Evolutionary conservation across 2,329 filamentous ascomycete species (phyloP).

Genomic region (Aspergillus sp.): DNA sequence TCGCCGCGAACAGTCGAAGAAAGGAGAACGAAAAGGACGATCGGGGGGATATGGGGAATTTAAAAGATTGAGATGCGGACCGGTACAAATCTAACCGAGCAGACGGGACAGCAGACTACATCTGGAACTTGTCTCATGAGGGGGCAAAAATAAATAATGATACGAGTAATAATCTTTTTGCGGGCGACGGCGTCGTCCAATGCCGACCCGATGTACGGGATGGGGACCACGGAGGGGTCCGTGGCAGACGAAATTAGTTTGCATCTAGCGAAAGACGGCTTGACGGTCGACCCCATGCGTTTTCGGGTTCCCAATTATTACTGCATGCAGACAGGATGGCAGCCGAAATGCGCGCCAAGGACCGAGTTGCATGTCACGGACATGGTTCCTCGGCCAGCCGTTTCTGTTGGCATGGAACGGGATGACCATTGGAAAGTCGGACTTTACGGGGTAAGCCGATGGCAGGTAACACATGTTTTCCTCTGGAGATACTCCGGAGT

Average conservation of each 20-base stretch:
- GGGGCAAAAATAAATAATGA: neutral
- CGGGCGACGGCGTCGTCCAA: conserved; percentile 1
- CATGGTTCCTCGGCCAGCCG: neutral
- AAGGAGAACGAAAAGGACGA: neutral
- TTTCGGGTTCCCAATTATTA: neutral
- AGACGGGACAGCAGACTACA: neutral
- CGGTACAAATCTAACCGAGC: conserved; percentile 7
- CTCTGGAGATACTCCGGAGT: neutral
- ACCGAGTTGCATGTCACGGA: neutral
- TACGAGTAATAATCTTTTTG: neutral
- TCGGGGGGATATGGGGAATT: neutral
- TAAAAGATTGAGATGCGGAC: neutral
- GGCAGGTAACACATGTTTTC: conserved; percentile 6
- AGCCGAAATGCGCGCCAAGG: neutral
- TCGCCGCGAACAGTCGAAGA: neutral
- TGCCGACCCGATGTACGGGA: conserved; percentile 4
- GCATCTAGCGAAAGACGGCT: neutral
- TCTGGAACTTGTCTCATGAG: neutral
- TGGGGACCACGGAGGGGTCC: neutral
- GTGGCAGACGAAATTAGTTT: conserved; percentile 4
- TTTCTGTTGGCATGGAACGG: neutral
- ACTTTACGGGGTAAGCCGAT: neutral
- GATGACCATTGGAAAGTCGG: neutral
- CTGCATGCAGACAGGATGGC: neutral
- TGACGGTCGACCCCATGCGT: neutral